These are phyloP conservation scores for Acer negundo DNA, from an alignment of 345 rosid species.

Conservation along the genomic window DNA sequence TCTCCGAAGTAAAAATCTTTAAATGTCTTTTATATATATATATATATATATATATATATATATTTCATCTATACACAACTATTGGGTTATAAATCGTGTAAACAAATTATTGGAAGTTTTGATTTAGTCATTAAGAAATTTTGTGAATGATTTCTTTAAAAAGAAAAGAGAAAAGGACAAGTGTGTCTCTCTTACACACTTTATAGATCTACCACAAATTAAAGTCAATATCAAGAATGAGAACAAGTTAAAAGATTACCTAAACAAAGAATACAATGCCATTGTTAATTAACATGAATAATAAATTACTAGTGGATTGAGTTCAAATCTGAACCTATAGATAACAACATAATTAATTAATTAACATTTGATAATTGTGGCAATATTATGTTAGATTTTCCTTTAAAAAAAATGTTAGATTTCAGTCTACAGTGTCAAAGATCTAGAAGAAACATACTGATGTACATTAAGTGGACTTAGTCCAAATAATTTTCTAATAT, in stretches of 20 bases:
- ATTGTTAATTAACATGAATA: not conserved
- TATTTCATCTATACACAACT: no score
- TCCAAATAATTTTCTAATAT: not conserved
- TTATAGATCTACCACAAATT: not conserved
- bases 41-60: no score
- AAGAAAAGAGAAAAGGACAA: not conserved
- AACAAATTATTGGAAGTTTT: not conserved
- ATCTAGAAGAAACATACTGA: not conserved
- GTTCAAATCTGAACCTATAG: not conserved
- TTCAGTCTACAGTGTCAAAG: not conserved
- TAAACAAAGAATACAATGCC: not conserved
- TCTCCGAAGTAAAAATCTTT: no score
- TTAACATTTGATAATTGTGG: not conserved
- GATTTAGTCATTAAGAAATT: not conserved
- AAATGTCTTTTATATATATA: no score
- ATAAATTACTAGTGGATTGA: not conserved
- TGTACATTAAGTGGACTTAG: not conserved
- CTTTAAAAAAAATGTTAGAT: no score
- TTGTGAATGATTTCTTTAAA: no score
- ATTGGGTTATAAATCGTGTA: no score
- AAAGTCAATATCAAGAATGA: not conserved
- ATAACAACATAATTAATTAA: no score
- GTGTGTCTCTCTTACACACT: not conserved
- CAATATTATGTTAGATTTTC: not conserved
- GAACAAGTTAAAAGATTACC: not conserved